Evolutionary conservation across 1,139 yeast species (phyloP), one percentile per base, ranked within the genome.

Genomic region (Nakaseomyces uthaithaninus): DNA sequence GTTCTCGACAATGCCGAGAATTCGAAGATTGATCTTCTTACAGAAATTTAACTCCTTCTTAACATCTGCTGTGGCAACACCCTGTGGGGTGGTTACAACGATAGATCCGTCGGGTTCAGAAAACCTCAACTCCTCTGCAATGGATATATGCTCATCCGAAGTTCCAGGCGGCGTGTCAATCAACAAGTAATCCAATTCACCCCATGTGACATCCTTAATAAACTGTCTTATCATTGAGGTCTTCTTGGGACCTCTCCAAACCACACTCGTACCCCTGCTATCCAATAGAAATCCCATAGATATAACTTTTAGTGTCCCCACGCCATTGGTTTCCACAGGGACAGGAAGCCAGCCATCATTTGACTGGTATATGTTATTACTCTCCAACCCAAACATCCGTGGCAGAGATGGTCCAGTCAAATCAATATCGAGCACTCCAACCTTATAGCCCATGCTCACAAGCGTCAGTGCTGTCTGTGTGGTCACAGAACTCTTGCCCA

Each of bases 121-220:
- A 40, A 76, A 79, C 44, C 84, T 65, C 38, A 91, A 69, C 58
- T 86, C 94, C 59, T 93, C 97, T 2, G 96, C 97, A 23, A 93
- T 81, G 3, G 96, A 89, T 34, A 93, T 91, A 62, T 93, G 99
- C 60, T 93, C 99, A 60, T 93, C 99, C 0, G 95, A 82, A 0
- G 99, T 91, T 0, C 99, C 99, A 0, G 99, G 99, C 0, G 99
- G 99, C 0, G 99, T 91, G 57, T 93, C 99, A 7, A 93, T 89
- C 33, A 93, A 66, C 42, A 93, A 64, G 57, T 85, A 93, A 60
- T 89, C 96, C 37, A 80, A 59, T 14, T 71, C 72, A 0, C 87
- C 95, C 98, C 98, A 93, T 15, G 76, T 75, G 1, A 91, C 95
- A 59, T 91, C 97, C 46, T 77, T 76, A 35, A 93, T 68, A 56